These are phyloP conservation scores for Adansonia gregorii DNA, from an alignment of 441 rosid genomes.

Conservation along the genomic window DNA sequence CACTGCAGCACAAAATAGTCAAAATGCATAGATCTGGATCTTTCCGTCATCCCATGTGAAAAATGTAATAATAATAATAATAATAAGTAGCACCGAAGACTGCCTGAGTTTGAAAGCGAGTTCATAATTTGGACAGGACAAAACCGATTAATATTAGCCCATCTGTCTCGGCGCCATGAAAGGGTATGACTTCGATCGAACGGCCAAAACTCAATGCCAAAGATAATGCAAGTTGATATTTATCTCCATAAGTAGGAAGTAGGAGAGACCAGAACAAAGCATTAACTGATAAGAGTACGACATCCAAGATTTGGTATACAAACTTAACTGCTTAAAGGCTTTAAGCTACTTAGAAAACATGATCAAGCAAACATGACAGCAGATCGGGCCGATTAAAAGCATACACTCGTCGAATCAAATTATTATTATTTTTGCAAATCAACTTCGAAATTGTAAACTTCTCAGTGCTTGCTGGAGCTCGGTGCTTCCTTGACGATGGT, in stretches of 20 bases:
- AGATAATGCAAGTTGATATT: neutral
- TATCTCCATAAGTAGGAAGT: neutral
- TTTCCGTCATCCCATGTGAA: conserved; percentile 1
- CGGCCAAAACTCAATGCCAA: neutral
- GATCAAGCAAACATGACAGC: neutral
- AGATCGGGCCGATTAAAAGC: neutral
- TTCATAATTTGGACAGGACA: neutral
- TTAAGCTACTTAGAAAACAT: neutral
- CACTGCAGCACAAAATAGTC: neutral
- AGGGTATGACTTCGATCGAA: neutral
- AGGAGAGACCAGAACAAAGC: neutral
- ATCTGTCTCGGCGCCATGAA: neutral
- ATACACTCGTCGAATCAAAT: neutral
- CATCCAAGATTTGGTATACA: neutral
- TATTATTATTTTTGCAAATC: neutral
- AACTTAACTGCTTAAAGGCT: neutral
- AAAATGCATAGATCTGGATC: neutral
- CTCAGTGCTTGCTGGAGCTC: conserved; percentile 29
- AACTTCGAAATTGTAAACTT: neutral
- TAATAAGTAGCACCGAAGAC: neutral
- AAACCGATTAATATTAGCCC: neutral
- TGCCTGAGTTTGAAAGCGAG: neutral
- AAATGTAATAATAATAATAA: neutral
- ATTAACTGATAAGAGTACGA: neutral
- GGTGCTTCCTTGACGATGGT: conserved; percentile 66